These are phyloP conservation scores for Mallotus nudiflorus DNA, from an alignment of 345 rosid genomes.

Conservation along the genomic window DNA sequence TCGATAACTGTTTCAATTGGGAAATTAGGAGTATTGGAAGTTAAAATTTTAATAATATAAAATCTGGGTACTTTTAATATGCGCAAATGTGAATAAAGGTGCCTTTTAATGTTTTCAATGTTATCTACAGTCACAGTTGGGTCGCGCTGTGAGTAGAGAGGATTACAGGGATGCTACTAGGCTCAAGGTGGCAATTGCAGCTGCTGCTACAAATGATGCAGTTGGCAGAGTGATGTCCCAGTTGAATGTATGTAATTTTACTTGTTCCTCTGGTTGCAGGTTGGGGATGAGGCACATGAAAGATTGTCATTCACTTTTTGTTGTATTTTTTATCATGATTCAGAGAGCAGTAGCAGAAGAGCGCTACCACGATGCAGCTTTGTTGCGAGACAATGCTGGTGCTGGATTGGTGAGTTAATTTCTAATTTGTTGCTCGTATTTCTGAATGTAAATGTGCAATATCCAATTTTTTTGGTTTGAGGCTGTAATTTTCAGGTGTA, in stretches of 20 bases:
- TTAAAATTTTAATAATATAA: too few species aligned
- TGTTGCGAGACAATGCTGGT: slow-evolving; percentile 78
- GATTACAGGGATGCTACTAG: slow-evolving; percentile 83
- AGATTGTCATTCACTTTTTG: background rate
- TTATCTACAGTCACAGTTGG: slow-evolving; percentile 57
- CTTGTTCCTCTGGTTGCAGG: slow-evolving; percentile 3
- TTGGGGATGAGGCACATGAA: background rate
- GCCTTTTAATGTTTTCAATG: too few species aligned
- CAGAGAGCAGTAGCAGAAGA: slow-evolving; percentile 80
- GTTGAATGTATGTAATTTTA: slow-evolving; percentile 48
- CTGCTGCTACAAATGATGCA: slow-evolving; percentile 66
- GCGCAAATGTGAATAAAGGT: too few species aligned
- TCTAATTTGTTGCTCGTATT: too few species aligned
- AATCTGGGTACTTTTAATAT: too few species aligned
- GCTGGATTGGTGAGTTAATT: slow-evolving; percentile 79
- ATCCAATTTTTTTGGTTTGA: background rate
- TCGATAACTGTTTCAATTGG: too few species aligned
- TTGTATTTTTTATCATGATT: slow-evolving; percentile 16
- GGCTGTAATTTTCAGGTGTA: background rate
- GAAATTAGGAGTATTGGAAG: too few species aligned
- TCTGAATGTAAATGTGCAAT: background rate
- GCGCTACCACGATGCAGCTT: slow-evolving; percentile 73
- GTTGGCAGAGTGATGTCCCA: slow-evolving; percentile 74
- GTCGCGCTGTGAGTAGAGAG: slow-evolving; percentile 54
- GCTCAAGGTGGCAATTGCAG: slow-evolving; percentile 91